Evolutionary conservation across 345 rosid genomes (phyloP).

Genomic region (Pistacia atlantica): DNA sequence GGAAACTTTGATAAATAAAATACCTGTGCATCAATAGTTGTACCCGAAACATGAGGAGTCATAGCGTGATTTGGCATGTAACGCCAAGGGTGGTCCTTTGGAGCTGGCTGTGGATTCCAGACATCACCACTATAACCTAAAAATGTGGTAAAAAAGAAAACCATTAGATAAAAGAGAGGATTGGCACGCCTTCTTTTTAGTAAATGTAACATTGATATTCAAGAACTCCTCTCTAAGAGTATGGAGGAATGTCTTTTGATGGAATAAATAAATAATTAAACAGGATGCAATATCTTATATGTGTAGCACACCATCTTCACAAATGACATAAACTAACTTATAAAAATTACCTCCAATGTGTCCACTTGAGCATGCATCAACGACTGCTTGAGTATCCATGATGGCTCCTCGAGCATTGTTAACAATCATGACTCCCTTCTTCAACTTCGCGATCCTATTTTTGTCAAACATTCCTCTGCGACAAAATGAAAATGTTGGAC

Average conservation of each 20-base stretch:
- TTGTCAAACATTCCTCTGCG: slow-evolving; percentile 76
- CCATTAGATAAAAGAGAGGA: not conserved
- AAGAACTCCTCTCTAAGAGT: too few relatives aligned
- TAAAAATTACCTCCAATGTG: slow-evolving; percentile 67
- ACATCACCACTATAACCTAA: slow-evolving; percentile 95
- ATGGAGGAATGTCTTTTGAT: not conserved
- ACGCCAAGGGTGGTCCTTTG: slow-evolving; percentile 98
- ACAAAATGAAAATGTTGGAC: slow-evolving; percentile 4
- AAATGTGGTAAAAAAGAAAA: not conserved
- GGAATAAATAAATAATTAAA: not conserved
- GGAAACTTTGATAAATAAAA: not conserved
- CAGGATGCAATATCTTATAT: not conserved
- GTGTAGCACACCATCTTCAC: not conserved
- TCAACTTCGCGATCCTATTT: slow-evolving; percentile 77
- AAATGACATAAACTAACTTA: not conserved
- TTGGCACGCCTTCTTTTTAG: too few relatives aligned
- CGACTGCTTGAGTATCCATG: slow-evolving; percentile 90
- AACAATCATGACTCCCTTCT: slow-evolving; percentile 86
- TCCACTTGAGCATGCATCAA: slow-evolving; percentile 77
- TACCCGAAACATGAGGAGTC: slow-evolving; percentile 98
- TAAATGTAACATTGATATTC: not conserved
- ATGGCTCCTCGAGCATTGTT: slow-evolving; percentile 98
- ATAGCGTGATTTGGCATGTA: slow-evolving; percentile 98
- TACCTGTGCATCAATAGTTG: slow-evolving; percentile 96
- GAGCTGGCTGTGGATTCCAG: slow-evolving; percentile 95